phyloP scores from a whole-genome alignment of 352 stramenopile genomes.

The Phytophthora pistaciae region DNA sequence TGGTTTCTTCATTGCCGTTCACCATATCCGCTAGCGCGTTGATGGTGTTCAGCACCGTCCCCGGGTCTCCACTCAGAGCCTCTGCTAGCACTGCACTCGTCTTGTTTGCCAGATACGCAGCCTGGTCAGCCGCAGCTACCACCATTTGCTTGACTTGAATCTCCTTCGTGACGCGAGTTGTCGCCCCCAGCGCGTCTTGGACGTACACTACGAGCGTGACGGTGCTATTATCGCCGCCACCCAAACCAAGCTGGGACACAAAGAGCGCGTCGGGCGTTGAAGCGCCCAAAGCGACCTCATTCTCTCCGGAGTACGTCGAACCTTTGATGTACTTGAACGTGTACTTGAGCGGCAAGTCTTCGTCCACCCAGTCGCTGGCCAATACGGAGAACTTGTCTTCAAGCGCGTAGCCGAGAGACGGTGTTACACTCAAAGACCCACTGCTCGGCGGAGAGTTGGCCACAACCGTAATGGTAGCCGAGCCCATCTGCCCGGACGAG shows the following conservation, averaged over 20 bases:
- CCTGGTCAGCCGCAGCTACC: slow-evolving; percentile 51
- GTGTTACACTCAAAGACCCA: slow-evolving; percentile 49
- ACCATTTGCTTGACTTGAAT: slow-evolving; percentile 58
- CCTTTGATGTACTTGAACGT: slow-evolving; percentile 84
- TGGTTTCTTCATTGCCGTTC: slow-evolving; percentile 56
- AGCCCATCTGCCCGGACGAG: slow-evolving; percentile 44
- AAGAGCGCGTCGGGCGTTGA: slow-evolving; percentile 65
- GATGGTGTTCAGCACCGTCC: slow-evolving; percentile 69
- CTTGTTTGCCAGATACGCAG: slow-evolving; percentile 65
- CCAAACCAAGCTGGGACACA: slow-evolving; percentile 56
- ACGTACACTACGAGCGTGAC: slow-evolving; percentile 75
- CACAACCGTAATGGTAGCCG: slow-evolving; percentile 51
- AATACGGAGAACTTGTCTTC: slow-evolving; percentile 63
- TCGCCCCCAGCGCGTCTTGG: slow-evolving; percentile 58
- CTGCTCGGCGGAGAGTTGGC: slow-evolving; percentile 67
- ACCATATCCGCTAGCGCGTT: slow-evolving; percentile 72
- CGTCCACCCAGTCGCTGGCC: slow-evolving; percentile 71
- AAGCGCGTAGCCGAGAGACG: slow-evolving; percentile 53
- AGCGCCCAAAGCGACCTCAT: slow-evolving; percentile 62
- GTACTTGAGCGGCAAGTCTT: slow-evolving; percentile 70
- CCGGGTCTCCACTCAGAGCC: slow-evolving; percentile 61
- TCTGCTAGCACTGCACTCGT: slow-evolving; percentile 56
- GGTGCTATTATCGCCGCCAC: slow-evolving; percentile 66
- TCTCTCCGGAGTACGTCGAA: slow-evolving; percentile 49
- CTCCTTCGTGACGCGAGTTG: slow-evolving; percentile 56